phyloP scores from a whole-genome alignment of 345 rosid genomes.

The Populus davidiana region DNA sequence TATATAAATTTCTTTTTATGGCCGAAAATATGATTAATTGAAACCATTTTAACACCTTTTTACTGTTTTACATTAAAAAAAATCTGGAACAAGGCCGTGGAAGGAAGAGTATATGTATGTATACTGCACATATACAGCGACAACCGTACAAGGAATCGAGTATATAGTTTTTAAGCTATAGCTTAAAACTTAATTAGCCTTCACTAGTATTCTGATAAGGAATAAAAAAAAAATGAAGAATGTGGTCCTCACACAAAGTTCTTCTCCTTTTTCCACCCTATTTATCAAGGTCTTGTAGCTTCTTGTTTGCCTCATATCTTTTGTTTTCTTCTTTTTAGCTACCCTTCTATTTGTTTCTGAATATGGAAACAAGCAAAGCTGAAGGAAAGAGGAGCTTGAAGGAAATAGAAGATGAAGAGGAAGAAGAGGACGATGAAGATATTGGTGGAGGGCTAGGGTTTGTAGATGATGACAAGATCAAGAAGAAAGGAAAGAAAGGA shows the following conservation, averaged over 20 bases:
- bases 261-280: slow-evolving; percentile 4
- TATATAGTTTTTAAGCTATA: background rate
- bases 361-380: slow-evolving; percentile 50
- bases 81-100: background rate
- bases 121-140: background rate
- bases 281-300: background rate
- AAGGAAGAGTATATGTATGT: background rate
- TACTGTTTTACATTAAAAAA: background rate
- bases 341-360: background rate
- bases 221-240: slow-evolving; percentile 28
- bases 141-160: background rate
- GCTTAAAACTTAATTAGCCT: background rate
- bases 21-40: background rate
- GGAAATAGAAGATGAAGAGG: slow-evolving; percentile 55
- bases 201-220: slow-evolving; percentile 16
- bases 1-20: background rate
- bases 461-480: slow-evolving; percentile 46
- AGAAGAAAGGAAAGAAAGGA: slow-evolving; percentile 45
- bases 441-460: slow-evolving; percentile 27
- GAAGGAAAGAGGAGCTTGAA: slow-evolving; percentile 63
- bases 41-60: background rate
- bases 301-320: slow-evolving; percentile 12
- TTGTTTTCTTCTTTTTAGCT: background rate
- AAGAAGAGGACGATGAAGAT: slow-evolving; percentile 46
- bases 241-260: slow-evolving; percentile 41